A percentile compares a stretch with the other conserved stretches of the same genome.
phyloP scores from a whole-genome alignment of 371 early-diverging fungal genomes.

The Saksenaea oblongispora region DNA sequence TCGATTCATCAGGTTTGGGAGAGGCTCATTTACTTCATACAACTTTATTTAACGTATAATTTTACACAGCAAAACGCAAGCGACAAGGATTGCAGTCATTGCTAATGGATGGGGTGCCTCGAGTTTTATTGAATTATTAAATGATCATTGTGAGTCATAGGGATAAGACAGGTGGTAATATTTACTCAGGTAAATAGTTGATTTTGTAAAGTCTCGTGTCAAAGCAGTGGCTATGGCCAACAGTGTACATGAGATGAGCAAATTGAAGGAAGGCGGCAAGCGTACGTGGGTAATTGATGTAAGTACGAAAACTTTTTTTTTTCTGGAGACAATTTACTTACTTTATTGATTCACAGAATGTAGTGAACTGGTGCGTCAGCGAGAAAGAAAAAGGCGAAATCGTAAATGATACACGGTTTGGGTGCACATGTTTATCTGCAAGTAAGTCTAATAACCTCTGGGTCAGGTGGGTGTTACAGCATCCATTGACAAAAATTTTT shows the following conservation, averaged over 20 bases:
- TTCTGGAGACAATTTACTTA: neutral
- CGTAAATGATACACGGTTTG: slow-evolving; percentile 33
- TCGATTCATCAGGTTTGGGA: slow-evolving; percentile 34
- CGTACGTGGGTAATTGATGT: slow-evolving; percentile 40
- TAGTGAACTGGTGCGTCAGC: neutral
- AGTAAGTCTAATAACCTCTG: slow-evolving; percentile 14
- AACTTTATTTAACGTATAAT: neutral
- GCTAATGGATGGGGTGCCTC: slow-evolving; percentile 46
- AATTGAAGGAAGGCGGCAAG: slow-evolving; percentile 25
- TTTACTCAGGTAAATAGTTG: slow-evolving; percentile 22
- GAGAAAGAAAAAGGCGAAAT: slow-evolving; percentile 23
- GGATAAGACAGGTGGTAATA: neutral
- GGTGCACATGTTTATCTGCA: slow-evolving; percentile 39
- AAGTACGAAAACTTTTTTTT: slow-evolving; percentile 10
- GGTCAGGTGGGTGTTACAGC: neutral
- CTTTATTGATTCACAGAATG: neutral
- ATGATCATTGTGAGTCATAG: slow-evolving; percentile 31
- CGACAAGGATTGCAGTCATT: slow-evolving; percentile 30
- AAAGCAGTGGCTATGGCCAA: slow-evolving; percentile 35
- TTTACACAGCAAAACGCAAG: slow-evolving; percentile 23
- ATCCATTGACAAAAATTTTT: neutral
- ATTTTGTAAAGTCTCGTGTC: slow-evolving; percentile 30
- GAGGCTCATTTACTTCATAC: neutral
- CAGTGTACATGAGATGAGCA: slow-evolving; percentile 32
- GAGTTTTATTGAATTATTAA: slow-evolving; percentile 31